Percentiles rank a stretch among this genome's conserved stretches.
Conservation (phyloP, 192 early-diverging fungal genomes). For the Gryganskiella cystojenkinii region DNA sequence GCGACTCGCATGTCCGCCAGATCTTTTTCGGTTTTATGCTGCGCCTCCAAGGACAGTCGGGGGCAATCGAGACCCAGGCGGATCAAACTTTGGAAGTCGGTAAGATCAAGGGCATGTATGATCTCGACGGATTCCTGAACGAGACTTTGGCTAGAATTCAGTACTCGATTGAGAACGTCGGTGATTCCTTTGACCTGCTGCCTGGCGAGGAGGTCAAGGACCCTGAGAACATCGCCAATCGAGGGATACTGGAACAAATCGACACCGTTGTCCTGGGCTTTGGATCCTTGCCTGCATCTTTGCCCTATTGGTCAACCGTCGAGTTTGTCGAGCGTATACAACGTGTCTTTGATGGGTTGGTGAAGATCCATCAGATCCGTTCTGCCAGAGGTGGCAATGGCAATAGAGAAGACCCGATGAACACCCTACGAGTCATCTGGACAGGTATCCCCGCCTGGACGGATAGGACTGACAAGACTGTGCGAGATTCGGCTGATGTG, state of each 20-base stretch:
- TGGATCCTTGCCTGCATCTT: neutral
- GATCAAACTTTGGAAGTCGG: neutral
- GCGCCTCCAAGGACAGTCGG: slow-evolving; percentile 17
- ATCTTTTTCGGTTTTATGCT: slow-evolving; percentile 28
- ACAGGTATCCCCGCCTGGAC: slow-evolving; percentile 29
- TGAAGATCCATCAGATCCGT: slow-evolving; percentile 2
- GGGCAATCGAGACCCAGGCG: slow-evolving; percentile 2
- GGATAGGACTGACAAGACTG: neutral
- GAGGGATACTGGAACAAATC: neutral
- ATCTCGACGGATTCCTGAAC: slow-evolving; percentile 10
- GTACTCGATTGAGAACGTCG: neutral
- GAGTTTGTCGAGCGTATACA: slow-evolving; percentile 16
- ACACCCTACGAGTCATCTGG: slow-evolving; percentile 39
- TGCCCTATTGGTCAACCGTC: slow-evolving; percentile 11
- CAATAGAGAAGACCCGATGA: neutral
- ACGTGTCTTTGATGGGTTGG: slow-evolving; percentile 2
- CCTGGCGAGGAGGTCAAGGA: neutral
- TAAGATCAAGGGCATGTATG: slow-evolving; percentile 2
- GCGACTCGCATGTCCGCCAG: slow-evolving; percentile 22
- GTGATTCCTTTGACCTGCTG: neutral
- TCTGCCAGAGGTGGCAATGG: neutral
- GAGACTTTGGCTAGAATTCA: slow-evolving; percentile 13
- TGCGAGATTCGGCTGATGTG: neutral
- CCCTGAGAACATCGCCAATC: neutral
- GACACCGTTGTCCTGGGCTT: slow-evolving; percentile 32